Evolutionary conservation across 106 monocot species (phyloP), one percentile per base, ranked within the genome.

Genomic region (Amphibolis antarctica): DNA sequence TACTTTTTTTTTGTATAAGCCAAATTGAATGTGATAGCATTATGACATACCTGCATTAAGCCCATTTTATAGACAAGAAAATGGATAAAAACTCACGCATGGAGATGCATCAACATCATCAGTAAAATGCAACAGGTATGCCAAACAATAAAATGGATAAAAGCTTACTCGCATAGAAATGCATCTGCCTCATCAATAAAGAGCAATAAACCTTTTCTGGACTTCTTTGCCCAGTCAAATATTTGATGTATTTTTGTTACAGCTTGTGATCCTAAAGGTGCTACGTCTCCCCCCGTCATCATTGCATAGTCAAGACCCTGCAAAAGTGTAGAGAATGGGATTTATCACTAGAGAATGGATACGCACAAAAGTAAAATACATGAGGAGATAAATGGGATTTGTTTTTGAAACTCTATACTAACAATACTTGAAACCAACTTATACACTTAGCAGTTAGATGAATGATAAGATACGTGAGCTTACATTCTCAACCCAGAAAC

Each of bases 231-330:
- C 93, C 93, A 93, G 71, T 93, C 93, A 77, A 93, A 93, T 66
- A 93, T 93, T 71, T 89, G 71, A 83, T 93, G 93, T 24, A 89
- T 93, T 68, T 93, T 93, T 20, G 88, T 93, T 28, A 93, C 93
- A 71, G 89, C 93, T 55, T 93, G 75, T 59, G 93, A 86, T 66
- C 93, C 89, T 47, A 93, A 70, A 28, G 93, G 93, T 52, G 86
- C 93, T 60, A 93, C 93, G 71, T 93, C 93, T n/a, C 93, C 93
- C 50, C 93, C 93, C 11, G 93, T 89, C 93, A 93, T 93, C 93
- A 93, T 93, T 59, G 93, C 93, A 77, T 93, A 93, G 83, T 93
- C 93, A 28, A 93, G 69, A 50, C 89, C 93, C 93, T 92, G 80
- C 18, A 29, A 4, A 19, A 12, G 43, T 42, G 17, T 44, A 6